A percentile compares a stretch with the other conserved stretches of the same genome.
These are phyloP conservation scores for Metschnikowia hibisci DNA, from an alignment of 805 yeast species.

Conservation along the genomic window DNA sequence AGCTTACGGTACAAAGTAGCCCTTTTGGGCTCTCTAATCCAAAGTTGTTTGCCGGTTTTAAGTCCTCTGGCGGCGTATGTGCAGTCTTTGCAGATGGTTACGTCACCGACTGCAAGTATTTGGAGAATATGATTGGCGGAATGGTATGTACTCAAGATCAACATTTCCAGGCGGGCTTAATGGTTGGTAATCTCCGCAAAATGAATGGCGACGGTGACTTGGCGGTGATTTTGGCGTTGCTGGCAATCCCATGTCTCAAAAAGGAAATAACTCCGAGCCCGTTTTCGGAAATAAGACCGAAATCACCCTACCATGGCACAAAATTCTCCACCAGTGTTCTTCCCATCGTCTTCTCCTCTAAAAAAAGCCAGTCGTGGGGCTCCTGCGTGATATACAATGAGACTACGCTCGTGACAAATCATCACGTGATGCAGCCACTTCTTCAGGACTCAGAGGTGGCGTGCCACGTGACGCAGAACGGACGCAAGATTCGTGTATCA, in stretches of 20 bases:
- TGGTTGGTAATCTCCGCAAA: conserved; percentile 36
- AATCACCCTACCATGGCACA: too few relatives aligned
- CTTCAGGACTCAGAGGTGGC: conserved; percentile 1
- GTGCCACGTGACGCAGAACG: conserved; percentile 7
- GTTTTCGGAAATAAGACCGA: too few relatives aligned
- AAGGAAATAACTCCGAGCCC: too few relatives aligned
- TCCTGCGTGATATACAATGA: conserved; percentile 35
- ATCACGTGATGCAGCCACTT: conserved; percentile 35
- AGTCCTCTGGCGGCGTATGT: conserved; percentile 17
- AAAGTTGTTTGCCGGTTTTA: conserved; percentile 11
- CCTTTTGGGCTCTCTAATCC: conserved; percentile 15
- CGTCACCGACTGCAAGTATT: conserved; percentile 38
- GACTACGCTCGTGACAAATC: conserved; percentile 36
- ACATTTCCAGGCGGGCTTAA: conserved; percentile 28
- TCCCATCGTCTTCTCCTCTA: conserved; percentile 1
- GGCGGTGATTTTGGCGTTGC: conserved; percentile 19
- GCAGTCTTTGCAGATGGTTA: conserved; percentile 20
- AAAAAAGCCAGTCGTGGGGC: conserved; percentile 34
- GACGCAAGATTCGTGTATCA: conserved; percentile 7
- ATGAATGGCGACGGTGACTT: conserved; percentile 46
- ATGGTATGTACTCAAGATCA: conserved; percentile 15
- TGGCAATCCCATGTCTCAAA: neutral
- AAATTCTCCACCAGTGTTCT: neutral
- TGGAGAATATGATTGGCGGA: conserved; percentile 47
- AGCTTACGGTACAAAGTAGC: conserved; percentile 7